A percentile compares a stretch with the other conserved stretches of the same genome.
Evolutionary conservation across 139 green algal genomes (phyloP).

Genomic region (Eudorina sp.): DNA sequence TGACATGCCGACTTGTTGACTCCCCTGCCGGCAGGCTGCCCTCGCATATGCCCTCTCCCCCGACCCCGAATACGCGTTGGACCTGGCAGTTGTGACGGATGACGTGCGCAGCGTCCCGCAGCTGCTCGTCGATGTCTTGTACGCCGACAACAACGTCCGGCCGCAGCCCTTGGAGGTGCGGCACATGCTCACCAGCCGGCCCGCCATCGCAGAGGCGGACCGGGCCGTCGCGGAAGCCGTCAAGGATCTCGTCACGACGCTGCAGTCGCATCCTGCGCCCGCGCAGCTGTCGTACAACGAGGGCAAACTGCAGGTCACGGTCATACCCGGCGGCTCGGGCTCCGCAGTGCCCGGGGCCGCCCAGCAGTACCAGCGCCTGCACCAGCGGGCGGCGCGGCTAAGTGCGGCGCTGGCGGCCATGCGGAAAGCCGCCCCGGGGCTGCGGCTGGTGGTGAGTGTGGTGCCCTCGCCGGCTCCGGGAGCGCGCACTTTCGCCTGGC

Average conservation of each 20-base stretch:
- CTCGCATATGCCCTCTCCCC: not conserved
- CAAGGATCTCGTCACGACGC: not conserved
- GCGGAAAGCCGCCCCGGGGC: conserved; percentile 10
- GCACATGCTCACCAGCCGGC: conserved; percentile 7
- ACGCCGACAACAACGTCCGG: not conserved
- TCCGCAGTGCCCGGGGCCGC: not conserved
- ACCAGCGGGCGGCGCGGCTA: not conserved
- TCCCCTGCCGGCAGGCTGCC: not conserved
- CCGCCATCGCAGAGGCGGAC: conserved; percentile 15
- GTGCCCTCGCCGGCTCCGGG: conserved; percentile 6
- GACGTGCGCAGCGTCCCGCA: conserved; percentile 3
- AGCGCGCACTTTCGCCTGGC: conserved; percentile 20
- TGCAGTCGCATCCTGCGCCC: not conserved
- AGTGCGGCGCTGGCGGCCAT: not conserved
- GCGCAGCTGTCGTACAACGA: not conserved
- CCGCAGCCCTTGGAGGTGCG: conserved; percentile 8
- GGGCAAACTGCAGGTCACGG: not conserved
- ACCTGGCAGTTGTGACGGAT: not conserved
- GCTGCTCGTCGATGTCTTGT: not conserved
- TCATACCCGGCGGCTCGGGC: not conserved
- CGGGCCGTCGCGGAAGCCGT: not conserved
- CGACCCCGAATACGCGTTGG: not conserved
- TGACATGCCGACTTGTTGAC: not conserved
- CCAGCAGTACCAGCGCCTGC: not conserved
- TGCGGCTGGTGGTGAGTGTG: not conserved